Percentiles rank a stretch among this genome's conserved stretches.
phyloP scores from a whole-genome alignment of 2,329 filamentous ascomycete species.

The Stachybotrys chartarum region DNA sequence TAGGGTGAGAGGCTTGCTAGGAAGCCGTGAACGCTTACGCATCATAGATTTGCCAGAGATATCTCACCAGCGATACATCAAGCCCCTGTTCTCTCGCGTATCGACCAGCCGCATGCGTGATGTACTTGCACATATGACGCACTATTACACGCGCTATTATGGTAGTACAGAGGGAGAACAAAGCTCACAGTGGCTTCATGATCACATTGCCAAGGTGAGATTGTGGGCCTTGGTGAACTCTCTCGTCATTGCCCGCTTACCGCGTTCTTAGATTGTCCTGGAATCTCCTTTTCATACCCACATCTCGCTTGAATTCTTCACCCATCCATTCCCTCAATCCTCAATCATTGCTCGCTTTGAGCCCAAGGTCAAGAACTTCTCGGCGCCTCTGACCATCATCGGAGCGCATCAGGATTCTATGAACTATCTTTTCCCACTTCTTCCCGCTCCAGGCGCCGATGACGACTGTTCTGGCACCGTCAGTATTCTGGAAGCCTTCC shows the following conservation, averaged over 20 bases:
- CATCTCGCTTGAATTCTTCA: conserved; percentile 43
- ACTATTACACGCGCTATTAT: conserved; percentile 56
- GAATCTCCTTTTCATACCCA: conserved; percentile 25
- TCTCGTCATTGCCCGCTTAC: neutral
- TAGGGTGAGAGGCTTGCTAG: neutral
- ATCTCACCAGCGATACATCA: conserved; percentile 46
- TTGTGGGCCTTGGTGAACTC: neutral
- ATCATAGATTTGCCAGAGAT: conserved; percentile 23
- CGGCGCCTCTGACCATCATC: conserved; percentile 40
- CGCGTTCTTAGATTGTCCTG: conserved; percentile 17
- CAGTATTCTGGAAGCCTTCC: conserved; percentile 65
- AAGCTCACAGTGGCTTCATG: conserved; percentile 26
- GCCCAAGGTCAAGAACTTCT: conserved; percentile 26
- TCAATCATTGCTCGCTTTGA: conserved; percentile 64
- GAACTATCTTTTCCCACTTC: conserved; percentile 62
- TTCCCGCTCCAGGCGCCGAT: conserved; percentile 65
- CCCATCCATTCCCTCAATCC: conserved; percentile 62
- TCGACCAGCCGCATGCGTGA: conserved; percentile 57
- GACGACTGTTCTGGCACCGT: conserved; percentile 68
- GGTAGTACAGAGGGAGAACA: conserved; percentile 21
- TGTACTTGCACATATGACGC: conserved; percentile 55
- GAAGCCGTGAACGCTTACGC: neutral
- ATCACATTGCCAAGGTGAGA: conserved; percentile 22
- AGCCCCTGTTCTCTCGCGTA: conserved; percentile 49
- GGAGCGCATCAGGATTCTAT: conserved; percentile 70